Percentiles rank a stretch among this genome's conserved stretches.
Conservation (phyloP, 169 alveolate genomes). For the Plasmodium ovale region DNA sequence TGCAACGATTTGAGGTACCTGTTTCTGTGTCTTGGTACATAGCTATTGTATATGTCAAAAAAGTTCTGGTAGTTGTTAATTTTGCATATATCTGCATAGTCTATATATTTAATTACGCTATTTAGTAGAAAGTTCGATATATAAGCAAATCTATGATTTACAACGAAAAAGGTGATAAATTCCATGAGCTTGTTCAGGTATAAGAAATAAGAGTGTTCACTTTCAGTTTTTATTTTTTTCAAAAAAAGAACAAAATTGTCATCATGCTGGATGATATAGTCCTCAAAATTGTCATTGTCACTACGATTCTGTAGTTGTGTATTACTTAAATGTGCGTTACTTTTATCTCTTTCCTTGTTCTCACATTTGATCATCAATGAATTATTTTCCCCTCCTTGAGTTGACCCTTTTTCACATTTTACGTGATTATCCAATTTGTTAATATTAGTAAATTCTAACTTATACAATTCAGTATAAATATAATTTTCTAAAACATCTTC, state of each 20-base stretch:
- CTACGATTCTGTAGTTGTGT: not conserved
- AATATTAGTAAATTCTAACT: not conserved
- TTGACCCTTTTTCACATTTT: not conserved
- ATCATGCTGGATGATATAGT: conserved; percentile 31
- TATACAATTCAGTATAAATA: conserved; percentile 20
- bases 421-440: not conserved
- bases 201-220: conserved; percentile 69
- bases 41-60: conserved; percentile 71
- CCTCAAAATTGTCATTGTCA: conserved; percentile 22
- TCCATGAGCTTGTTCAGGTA: conserved; percentile 71
- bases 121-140: conserved; percentile 64
- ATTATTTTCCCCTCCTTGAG: not conserved
- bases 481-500: conserved; percentile 58
- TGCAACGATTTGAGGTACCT: conserved; percentile 69
- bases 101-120: conserved; percentile 64
- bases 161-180: conserved; percentile 59
- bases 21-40: conserved; percentile 67
- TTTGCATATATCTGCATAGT: conserved; percentile 63
- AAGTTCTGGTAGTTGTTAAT: conserved; percentile 67
- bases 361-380: not conserved
- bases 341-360: not conserved
- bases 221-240: conserved; percentile 56
- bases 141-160: conserved; percentile 72
- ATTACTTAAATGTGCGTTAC: not conserved
- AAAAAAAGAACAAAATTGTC: conserved; percentile 71